These are phyloP conservation scores for Davidsoniella eucalypti DNA, from an alignment of 2,329 filamentous ascomycete genomes.

Conservation along the genomic window DNA sequence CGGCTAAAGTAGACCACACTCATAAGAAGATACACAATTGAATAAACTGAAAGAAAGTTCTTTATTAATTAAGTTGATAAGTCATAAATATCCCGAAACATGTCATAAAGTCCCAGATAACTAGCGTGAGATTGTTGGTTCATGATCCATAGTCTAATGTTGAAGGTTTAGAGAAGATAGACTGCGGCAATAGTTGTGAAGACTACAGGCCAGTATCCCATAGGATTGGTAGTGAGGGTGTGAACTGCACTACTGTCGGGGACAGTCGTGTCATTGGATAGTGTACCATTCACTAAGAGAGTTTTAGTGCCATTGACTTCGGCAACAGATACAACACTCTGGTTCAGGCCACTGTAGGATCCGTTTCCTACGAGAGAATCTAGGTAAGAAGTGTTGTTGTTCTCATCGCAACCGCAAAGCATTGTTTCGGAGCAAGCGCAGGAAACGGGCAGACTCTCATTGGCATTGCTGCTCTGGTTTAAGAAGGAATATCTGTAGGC, in stretches of 20 bases:
- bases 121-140: too few relatives aligned
- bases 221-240: conserved; percentile 16
- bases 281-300: conserved; percentile 59
- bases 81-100: background rate
- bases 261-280: conserved; percentile 50
- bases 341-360: conserved; percentile 41
- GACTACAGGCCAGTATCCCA: conserved; percentile 35
- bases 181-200: conserved; percentile 29
- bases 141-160: background rate
- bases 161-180: conserved; percentile 14
- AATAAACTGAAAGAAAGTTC: too few relatives aligned
- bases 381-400: conserved; percentile 43
- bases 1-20: too few relatives aligned
- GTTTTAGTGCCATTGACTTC: conserved; percentile 40
- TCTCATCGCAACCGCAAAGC: conserved; percentile 53
- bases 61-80: background rate
- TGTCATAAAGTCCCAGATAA: background rate
- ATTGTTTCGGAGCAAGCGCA: conserved; percentile 34
- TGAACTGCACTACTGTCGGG: conserved; percentile 22
- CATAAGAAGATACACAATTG: too few relatives aligned
- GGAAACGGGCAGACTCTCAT: conserved; percentile 22
- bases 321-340: conserved; percentile 43
- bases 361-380: conserved; percentile 49
- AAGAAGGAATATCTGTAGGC: conserved; percentile 28
- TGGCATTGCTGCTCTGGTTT: conserved; percentile 30